phyloP scores from a whole-genome alignment of 768 basidiomycete genomes.

The Macrocybe gigantea region DNA sequence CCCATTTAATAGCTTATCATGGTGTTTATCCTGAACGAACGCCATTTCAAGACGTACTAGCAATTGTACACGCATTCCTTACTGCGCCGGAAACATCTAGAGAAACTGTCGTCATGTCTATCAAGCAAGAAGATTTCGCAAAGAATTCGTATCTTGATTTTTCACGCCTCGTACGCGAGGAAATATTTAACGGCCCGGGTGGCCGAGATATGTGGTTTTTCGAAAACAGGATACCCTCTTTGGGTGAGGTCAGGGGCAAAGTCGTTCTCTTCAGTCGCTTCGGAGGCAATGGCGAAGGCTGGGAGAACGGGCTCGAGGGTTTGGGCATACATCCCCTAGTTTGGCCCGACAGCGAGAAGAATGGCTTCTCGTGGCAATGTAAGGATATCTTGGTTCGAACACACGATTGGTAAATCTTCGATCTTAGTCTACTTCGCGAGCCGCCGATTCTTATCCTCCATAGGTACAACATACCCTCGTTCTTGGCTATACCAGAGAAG shows the following conservation, averaged over 20 bases:
- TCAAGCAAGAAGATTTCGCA: slow-evolving; percentile 81
- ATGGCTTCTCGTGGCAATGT: slow-evolving; percentile 77
- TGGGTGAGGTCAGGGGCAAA: slow-evolving; percentile 85
- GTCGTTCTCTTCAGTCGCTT: slow-evolving; percentile 85
- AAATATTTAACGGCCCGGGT: slow-evolving; percentile 52
- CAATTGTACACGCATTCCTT: slow-evolving; percentile 58
- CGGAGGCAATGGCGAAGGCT: slow-evolving; percentile 59
- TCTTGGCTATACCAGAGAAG: slow-evolving; percentile 84
- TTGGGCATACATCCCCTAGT: slow-evolving; percentile 82
- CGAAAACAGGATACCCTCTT: slow-evolving; percentile 69
- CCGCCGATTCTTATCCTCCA: neutral
- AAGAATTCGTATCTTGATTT: slow-evolving; percentile 43
- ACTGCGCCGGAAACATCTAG: slow-evolving; percentile 44
- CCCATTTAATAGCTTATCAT: slow-evolving; percentile 72
- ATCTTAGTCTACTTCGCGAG: slow-evolving; percentile 1
- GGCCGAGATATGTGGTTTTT: slow-evolving; percentile 72
- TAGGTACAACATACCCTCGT: slow-evolving; percentile 79
- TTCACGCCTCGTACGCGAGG: slow-evolving; percentile 58
- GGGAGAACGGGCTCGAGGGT: slow-evolving; percentile 64
- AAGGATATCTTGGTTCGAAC: slow-evolving; percentile 63
- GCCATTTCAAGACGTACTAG: slow-evolving; percentile 61
- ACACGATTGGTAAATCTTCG: slow-evolving; percentile 72
- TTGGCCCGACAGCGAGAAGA: slow-evolving; percentile 78
- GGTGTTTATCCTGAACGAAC: slow-evolving; percentile 66
- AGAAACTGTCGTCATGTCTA: slow-evolving; percentile 80